A percentile compares a stretch with the other conserved stretches of the same genome.
phyloP scores from a whole-genome alignment of 106 monocot genomes.

The Platanthera guangdongensis region DNA sequence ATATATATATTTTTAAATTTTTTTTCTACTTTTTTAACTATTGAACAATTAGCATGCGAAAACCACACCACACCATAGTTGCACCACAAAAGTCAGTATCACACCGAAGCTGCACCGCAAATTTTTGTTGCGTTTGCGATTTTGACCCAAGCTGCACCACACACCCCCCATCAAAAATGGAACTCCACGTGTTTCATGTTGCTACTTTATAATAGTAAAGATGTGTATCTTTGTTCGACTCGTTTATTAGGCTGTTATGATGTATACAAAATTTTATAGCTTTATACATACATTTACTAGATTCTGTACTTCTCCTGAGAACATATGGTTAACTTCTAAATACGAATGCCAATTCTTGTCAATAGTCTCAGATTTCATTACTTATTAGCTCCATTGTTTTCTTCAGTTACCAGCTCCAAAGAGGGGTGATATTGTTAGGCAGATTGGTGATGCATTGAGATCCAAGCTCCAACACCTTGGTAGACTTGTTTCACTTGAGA shows the following conservation, averaged over 20 bases:
- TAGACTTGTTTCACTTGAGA: conserved; percentile 88
- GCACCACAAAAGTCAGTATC: too few relatives aligned
- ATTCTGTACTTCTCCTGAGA: background rate
- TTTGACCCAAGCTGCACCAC: too few relatives aligned
- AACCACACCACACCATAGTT: too few relatives aligned
- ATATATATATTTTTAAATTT: too few relatives aligned
- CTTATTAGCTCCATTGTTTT: background rate
- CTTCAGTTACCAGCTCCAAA: conserved; percentile 86
- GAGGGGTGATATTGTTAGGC: conserved; percentile 93
- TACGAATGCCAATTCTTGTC: background rate
- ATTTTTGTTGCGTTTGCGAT: too few relatives aligned
- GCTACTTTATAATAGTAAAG: too few relatives aligned
- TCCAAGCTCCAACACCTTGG: conserved; percentile 78
- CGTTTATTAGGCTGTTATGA: background rate
- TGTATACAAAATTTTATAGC: background rate
- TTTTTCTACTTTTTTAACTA: too few relatives aligned
- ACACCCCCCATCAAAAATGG: too few relatives aligned
- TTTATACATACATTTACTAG: background rate
- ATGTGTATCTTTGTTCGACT: background rate
- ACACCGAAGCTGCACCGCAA: too few relatives aligned
- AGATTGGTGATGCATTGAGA: conserved; percentile 92
- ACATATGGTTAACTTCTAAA: background rate
- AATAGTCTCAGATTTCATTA: background rate
- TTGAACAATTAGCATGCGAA: too few relatives aligned
- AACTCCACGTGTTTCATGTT: too few relatives aligned